Base-by-base conservation (phyloP, 1,139 yeast genomes). In the Geotrichum reessii region DNA sequence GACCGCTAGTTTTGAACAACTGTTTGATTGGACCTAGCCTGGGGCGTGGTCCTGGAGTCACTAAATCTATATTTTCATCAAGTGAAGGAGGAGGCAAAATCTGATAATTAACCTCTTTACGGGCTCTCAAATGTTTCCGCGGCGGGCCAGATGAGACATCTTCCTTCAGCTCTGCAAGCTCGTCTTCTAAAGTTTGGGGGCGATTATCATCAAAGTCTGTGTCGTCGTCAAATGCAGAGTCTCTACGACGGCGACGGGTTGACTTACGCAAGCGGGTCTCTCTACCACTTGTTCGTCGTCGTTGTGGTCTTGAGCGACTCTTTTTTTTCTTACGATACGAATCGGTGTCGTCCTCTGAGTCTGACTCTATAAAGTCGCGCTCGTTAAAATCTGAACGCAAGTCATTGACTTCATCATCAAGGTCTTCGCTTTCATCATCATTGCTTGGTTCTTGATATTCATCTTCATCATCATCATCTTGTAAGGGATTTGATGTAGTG, bases 41-140 rank as follows among this genome's bases (percentile, higher is more conserved):
- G 6, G 58, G 61, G 6, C 63, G 64, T 2, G 62, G 62, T 37
- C 44, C 44, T 12, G n/a, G 44, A 19, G 17, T 19, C 2, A 37
- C 7, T n/a, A 14, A 37, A 19, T 37, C 44, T 5, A 37, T n/a
- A 48, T 80, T 79, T 52, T 76, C 77, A 64, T 77, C 81, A 42
- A 71, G 69, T 5, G 73, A 66, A 6, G 88, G 76, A 0, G 96
- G 96, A 1, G 97, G 96, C 0, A 96, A 93, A 3, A 91, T 78
- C n/a, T 87, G 82, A 70, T 91, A 91, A 68, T 91, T 88, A n/a
- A 91, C 84, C 46, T 83, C 83, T 61, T 86, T 85, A 60, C 97
- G 75, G 65, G 89, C 93, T 63, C 97, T 79, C 51, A 89, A 76
- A 57, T 86, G 84, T 67, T 87, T 85, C 66, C 74, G 71, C 40